Evolutionary conservation across 2,329 filamentous ascomycete species (phyloP), one percentile per base, ranked within the genome.

Genomic region (Aspergillus arachidicola): DNA sequence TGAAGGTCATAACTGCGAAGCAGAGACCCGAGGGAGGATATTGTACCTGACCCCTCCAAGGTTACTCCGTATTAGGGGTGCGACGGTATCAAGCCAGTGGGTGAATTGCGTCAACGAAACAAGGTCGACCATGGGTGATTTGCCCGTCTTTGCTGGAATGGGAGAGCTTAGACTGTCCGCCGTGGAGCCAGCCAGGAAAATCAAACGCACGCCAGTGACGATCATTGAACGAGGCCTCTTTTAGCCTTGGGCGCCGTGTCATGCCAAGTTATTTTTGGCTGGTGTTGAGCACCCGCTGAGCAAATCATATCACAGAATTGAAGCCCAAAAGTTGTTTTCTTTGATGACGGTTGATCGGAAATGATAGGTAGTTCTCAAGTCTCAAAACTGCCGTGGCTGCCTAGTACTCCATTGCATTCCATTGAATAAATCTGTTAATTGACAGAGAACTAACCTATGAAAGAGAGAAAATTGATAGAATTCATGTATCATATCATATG

Each of bases 91-190:
- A 34, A 32, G 48, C 19, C 26, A 43, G 30, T 36, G 36, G 58
- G 12, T 55, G 51, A 62, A 64, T 69, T 66, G 66, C 67, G 67
- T 69, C 67, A 68, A 67, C 65, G 57, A 65, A 50, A 53, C n/a
- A 55, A 45, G 58, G 58, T 65, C 58, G 60, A 61, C 65, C 63
- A 63, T 56, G 60, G 65, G 50, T 28, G 32, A 38, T 36, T 43
- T 26, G 56, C 36, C 28, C 19, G 34, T 36, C 30, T 55, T 55
- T 55, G 51, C 32, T 55, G 51, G 51, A 55, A 43, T 38, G 23
- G 43, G 54, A 45, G 51, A 63, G 28, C 46, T 56, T 45, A 45
- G 60, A 28, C 57, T 60, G 58, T 23, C 38, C 43, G 51, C 43
- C 32, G 28, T 46, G 43, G 48, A 60, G 30, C 48, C 14, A 16